A percentile compares a stretch with the other conserved stretches of the same genome.
Conservation (phyloP, 805 yeast genomes). For the Yarrowia yakushimensis region DNA sequence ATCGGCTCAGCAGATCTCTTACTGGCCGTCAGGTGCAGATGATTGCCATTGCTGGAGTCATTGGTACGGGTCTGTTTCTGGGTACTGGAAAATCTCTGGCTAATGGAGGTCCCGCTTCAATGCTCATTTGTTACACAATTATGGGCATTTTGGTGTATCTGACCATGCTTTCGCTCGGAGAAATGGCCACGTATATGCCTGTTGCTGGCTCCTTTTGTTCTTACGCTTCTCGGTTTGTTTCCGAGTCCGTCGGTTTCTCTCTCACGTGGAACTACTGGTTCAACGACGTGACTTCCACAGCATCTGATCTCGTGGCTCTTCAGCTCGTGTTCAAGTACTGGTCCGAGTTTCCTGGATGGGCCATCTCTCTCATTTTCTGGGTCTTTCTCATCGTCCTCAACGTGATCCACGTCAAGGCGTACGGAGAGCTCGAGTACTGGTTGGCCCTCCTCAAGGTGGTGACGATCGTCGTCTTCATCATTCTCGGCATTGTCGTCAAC, state of each 20-base stretch:
- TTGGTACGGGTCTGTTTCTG: slow-evolving; percentile 62
- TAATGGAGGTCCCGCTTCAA: slow-evolving; percentile 51
- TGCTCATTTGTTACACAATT: slow-evolving; percentile 48
- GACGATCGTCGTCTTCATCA: slow-evolving; percentile 60
- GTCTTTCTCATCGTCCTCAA: slow-evolving; percentile 45
- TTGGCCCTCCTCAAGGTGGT: slow-evolving; percentile 61
- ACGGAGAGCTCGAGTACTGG: slow-evolving; percentile 67
- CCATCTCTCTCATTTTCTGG: slow-evolving; percentile 53
- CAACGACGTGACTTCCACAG: slow-evolving; percentile 49
- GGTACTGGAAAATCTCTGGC: slow-evolving; percentile 51
- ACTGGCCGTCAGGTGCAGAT: slow-evolving; percentile 53
- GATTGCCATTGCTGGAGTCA: slow-evolving; percentile 75
- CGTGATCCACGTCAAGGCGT: slow-evolving; percentile 50
- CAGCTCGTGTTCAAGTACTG: slow-evolving; percentile 48
- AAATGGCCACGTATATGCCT: slow-evolving; percentile 55
- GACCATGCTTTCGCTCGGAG: slow-evolving; percentile 54
- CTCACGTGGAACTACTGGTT: slow-evolving; percentile 51
- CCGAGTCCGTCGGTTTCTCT: slow-evolving; percentile 52
- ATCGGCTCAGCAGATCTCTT: slow-evolving; percentile 31
- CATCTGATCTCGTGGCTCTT: slow-evolving; percentile 48
- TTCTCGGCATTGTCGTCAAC: slow-evolving; percentile 54
- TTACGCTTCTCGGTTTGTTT: slow-evolving; percentile 49
- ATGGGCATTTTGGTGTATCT: slow-evolving; percentile 51
- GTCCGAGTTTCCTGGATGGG: slow-evolving; percentile 50
- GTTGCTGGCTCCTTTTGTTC: slow-evolving; percentile 53